Conservation (phyloP, 2,329 filamentous ascomycete genomes). For the Aspergillus vadensis region DNA sequence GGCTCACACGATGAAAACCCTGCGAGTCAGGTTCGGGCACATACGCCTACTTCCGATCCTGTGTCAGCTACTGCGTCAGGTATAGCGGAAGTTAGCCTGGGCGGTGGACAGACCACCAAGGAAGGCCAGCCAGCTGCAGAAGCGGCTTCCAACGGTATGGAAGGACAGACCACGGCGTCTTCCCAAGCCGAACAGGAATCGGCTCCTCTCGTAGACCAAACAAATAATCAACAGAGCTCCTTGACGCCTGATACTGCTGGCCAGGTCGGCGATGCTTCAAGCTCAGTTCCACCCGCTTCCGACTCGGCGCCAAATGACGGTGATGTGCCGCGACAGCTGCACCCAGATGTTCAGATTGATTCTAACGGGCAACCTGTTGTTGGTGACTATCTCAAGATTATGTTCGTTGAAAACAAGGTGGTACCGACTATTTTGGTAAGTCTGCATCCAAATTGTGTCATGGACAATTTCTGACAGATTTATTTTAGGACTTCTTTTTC, state of each 20-base stretch:
- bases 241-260: constrained; percentile 22
- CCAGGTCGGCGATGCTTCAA: constrained; percentile 21
- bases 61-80: constrained; percentile 55
- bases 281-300: constrained; percentile 17
- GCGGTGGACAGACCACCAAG: constrained; percentile 57
- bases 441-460: constrained; percentile 15
- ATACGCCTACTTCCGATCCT: constrained; percentile 33
- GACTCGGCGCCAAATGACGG: constrained; percentile 24
- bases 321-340: constrained; percentile 29
- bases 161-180: constrained; percentile 38
- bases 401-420: constrained; percentile 91
- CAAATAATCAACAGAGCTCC: constrained; percentile 26
- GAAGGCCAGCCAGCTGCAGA: constrained; percentile 24
- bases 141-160: constrained; percentile 1
- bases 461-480: not conserved
- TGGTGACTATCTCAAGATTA: constrained; percentile 91
- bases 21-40: constrained; percentile 21
- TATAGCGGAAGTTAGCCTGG: constrained; percentile 61
- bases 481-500: constrained; percentile 86
- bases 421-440: constrained; percentile 93
- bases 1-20: not conserved
- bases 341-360: constrained; percentile 58
- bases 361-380: constrained; percentile 74
- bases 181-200: constrained; percentile 69
- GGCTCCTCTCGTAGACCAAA: constrained; percentile 59